Percentiles rank a stretch among this genome's conserved stretches.
Conservation (phyloP, 108 stramenopile species). For the Bacterosira constricta region DNA sequence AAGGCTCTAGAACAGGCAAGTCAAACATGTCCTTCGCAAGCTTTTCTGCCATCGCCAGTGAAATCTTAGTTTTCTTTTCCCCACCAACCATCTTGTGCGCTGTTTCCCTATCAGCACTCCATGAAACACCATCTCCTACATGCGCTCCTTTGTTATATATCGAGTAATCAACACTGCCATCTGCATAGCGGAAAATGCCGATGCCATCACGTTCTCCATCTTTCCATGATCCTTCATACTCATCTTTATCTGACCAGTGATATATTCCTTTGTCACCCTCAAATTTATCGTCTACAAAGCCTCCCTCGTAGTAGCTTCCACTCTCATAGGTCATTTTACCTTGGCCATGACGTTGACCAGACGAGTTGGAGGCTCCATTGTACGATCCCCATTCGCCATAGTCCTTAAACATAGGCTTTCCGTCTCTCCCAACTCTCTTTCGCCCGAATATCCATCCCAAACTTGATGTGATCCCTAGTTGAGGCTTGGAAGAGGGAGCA, state of each 20-base stretch:
- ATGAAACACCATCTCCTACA: slow-evolving; percentile 7
- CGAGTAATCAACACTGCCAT: slow-evolving; percentile 20
- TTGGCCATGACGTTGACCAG: slow-evolving; percentile 20
- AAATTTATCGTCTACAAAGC: slow-evolving; percentile 30
- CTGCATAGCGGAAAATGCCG: neutral
- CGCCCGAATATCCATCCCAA: slow-evolving; percentile 2
- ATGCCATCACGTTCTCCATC: slow-evolving; percentile 17
- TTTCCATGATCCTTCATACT: slow-evolving; percentile 24
- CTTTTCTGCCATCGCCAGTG: slow-evolving; percentile 29
- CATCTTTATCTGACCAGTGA: slow-evolving; percentile 19
- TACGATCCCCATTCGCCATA: slow-evolving; percentile 40
- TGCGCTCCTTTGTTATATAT: neutral
- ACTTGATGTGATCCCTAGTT: neutral
- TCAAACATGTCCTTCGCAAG: slow-evolving; percentile 15
- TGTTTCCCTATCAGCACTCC: slow-evolving; percentile 17
- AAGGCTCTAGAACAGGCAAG: slow-evolving; percentile 12
- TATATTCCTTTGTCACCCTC: slow-evolving; percentile 28
- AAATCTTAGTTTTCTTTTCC: neutral
- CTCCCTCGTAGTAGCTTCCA: slow-evolving; percentile 26
- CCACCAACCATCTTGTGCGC: slow-evolving; percentile 2
- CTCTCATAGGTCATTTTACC: slow-evolving; percentile 35
- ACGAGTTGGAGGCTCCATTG: slow-evolving; percentile 8
- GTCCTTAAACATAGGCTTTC: slow-evolving; percentile 37
- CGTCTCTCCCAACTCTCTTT: slow-evolving; percentile 19
- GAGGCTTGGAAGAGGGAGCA: neutral